These are phyloP conservation scores for Cercophora samala DNA, from an alignment of 495 filamentous ascomycete species.

Conservation along the genomic window DNA sequence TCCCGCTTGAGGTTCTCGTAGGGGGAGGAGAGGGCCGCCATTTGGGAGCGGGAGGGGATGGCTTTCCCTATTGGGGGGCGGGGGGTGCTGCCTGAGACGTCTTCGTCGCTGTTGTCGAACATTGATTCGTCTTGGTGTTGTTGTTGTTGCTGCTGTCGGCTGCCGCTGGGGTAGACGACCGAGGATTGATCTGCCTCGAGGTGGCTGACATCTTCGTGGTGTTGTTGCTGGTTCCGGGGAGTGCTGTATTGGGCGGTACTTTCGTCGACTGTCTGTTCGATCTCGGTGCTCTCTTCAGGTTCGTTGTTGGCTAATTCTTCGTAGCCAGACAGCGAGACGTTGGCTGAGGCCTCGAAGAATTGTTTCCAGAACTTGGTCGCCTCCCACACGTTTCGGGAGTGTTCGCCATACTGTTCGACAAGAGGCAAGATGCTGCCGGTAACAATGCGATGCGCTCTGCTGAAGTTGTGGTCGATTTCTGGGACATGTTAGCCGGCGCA, in stretches of 20 bases:
- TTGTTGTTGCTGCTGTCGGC: background rate
- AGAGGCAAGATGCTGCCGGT: conserved; percentile 89
- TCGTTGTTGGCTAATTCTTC: conserved; percentile 63
- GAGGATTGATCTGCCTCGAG: conserved; percentile 37
- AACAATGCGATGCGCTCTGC: conserved; percentile 92
- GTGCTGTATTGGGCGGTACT: conserved; percentile 42
- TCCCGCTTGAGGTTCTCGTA: conserved; percentile 65
- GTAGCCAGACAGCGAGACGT: conserved; percentile 94
- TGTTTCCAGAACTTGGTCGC: conserved; percentile 99
- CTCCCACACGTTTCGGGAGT: conserved; percentile 93
- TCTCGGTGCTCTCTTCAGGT: conserved; percentile 50
- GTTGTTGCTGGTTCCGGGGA: conserved; percentile 36
- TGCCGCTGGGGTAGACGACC: conserved; percentile 20
- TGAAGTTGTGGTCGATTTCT: conserved; percentile 99
- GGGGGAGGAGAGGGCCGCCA: conserved; percentile 62
- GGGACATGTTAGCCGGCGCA: conserved; percentile 13
- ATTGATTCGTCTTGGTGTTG: conserved; percentile 49
- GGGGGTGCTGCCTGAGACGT: conserved; percentile 54
- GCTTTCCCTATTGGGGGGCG: conserved; percentile 46
- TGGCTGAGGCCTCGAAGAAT: conserved; percentile 98
- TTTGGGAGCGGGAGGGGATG: conserved; percentile 39
- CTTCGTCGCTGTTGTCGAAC: conserved; percentile 47
- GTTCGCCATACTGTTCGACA: conserved; percentile 93
- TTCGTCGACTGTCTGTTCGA: conserved; percentile 37
- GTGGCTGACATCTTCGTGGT: conserved; percentile 35